Conservation (phyloP, 441 rosid genomes). For the Theobroma grandiflorum region DNA sequence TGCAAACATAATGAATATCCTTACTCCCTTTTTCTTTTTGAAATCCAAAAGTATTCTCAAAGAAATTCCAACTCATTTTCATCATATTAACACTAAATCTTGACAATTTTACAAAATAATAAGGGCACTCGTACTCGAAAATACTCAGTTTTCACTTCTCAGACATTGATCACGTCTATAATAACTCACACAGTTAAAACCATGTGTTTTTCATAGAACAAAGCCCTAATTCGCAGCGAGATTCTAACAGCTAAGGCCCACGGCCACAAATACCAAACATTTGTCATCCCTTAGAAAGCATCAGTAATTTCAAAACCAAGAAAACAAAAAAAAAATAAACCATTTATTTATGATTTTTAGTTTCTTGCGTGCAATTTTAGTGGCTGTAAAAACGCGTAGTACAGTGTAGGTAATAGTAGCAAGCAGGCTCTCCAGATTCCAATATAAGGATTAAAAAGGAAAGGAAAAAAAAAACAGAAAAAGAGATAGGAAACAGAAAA, state of each 20-base stretch:
- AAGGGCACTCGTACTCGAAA: background rate
- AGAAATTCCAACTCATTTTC: background rate
- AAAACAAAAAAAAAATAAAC: background rate
- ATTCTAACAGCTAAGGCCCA: conserved; percentile 10
- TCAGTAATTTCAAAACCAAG: background rate
- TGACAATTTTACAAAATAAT: conserved; percentile 5
- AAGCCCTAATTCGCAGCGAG: conserved; percentile 12
- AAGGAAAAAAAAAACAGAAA: background rate
- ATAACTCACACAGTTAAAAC: background rate
- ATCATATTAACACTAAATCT: background rate
- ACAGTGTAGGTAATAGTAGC: background rate
- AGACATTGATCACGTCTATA: background rate
- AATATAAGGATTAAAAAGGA: background rate
- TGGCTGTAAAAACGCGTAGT: background rate
- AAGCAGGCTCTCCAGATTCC: background rate
- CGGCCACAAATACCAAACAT: background rate
- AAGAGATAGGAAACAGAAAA: background rate
- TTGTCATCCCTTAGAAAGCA: background rate
- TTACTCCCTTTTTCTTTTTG: background rate
- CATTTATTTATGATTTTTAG: conserved; percentile 2
- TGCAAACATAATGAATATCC: background rate
- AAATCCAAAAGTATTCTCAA: background rate
- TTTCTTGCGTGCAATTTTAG: background rate
- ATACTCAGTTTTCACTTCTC: background rate
- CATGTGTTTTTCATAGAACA: background rate